Conservation (phyloP, 2,329 filamentous ascomycete species). For the Emergomyces africanus region DNA sequence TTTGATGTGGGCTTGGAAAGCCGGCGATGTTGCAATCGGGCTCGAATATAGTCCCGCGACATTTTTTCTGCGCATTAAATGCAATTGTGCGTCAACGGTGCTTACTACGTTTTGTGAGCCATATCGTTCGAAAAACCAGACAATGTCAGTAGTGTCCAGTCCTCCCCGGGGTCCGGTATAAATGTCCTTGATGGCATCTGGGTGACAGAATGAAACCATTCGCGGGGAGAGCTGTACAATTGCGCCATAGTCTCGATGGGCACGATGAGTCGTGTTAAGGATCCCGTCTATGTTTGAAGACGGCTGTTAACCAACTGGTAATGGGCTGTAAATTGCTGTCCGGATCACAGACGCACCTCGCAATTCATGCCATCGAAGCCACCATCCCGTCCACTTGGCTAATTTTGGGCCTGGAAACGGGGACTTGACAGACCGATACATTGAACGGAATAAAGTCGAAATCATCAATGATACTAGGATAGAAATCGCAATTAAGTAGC, state of each 20-base stretch:
- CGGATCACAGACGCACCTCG: constrained; percentile 4
- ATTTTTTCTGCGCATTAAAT: constrained; percentile 9
- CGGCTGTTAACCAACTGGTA: neutral
- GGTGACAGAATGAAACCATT: constrained; percentile 11
- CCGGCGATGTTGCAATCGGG: constrained; percentile 5
- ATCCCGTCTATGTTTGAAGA: neutral
- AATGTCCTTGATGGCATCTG: constrained; percentile 10
- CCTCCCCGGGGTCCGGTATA: constrained; percentile 9
- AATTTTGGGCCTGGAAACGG: constrained; percentile 11
- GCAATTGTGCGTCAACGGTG: constrained; percentile 10
- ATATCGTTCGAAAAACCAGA: constrained; percentile 9
- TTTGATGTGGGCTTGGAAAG: constrained; percentile 6
- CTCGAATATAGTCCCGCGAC: constrained; percentile 8
- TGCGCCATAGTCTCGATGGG: constrained; percentile 10
- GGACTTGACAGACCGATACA: constrained; percentile 5
- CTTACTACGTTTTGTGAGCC: constrained; percentile 11
- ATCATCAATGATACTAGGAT: neutral
- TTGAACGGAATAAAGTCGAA: neutral
- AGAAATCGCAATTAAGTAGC: neutral
- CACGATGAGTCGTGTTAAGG: neutral
- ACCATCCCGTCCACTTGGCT: constrained; percentile 10
- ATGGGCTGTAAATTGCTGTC: neutral
- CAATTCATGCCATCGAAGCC: constrained; percentile 7
- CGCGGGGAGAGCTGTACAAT: constrained; percentile 8
- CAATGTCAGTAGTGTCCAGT: constrained; percentile 2